phyloP scores from a whole-genome alignment of 371 early-diverging fungal genomes.

The Mortierella sp. region DNA sequence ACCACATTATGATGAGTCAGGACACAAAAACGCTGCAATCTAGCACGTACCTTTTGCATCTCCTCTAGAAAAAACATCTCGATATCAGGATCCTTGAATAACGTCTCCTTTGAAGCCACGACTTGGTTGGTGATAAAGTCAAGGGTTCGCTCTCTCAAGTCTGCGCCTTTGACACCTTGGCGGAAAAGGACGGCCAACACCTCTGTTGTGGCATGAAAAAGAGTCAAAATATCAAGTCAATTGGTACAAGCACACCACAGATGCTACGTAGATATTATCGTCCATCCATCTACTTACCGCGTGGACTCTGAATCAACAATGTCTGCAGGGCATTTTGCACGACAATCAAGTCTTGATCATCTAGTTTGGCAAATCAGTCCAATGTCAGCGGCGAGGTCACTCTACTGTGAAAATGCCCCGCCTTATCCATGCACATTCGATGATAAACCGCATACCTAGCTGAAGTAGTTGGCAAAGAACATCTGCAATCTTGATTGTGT shows the following conservation, averaged over 20 bases:
- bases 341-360: constrained; percentile 40
- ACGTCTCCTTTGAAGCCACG: constrained; percentile 13
- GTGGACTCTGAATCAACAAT: constrained; percentile 35
- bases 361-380: constrained; percentile 1
- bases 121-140: constrained; percentile 43
- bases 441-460: constrained; percentile 41
- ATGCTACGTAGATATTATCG: neutral
- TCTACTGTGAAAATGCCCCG: too few species aligned
- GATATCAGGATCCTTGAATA: constrained; percentile 43
- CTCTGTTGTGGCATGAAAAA: constrained; percentile 10
- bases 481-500: constrained; percentile 51
- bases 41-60: constrained; percentile 37
- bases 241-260: neutral
- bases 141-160: constrained; percentile 31
- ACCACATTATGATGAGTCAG: neutral
- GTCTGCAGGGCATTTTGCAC: constrained; percentile 41
- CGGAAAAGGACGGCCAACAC: constrained; percentile 44
- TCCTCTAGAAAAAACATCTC: constrained; percentile 45
- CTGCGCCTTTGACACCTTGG: constrained; percentile 39
- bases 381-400: too few species aligned
- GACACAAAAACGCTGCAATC: too few species aligned
- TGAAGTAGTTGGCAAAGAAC: constrained; percentile 52
- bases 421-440: too few species aligned
- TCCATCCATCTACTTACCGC: constrained; percentile 7
- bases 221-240: neutral